A percentile compares a stretch with the other conserved stretches of the same genome.
Evolutionary conservation across 768 basidiomycete genomes (phyloP).

Genomic region (Zangia roseola): DNA sequence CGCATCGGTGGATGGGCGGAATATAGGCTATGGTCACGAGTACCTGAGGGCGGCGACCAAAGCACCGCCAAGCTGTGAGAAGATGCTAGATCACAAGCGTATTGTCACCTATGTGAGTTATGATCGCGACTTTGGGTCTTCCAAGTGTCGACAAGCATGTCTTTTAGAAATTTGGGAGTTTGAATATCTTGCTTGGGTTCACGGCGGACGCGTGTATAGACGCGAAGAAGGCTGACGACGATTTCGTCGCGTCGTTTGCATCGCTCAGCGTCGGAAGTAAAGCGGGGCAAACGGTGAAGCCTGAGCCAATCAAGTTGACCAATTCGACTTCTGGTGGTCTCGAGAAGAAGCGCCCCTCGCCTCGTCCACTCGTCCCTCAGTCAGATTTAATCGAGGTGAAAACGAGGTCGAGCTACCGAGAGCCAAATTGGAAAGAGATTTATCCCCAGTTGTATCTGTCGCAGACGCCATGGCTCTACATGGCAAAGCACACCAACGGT

Average conservation of each 20-base stretch:
- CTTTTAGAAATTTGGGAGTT: constrained; percentile 51
- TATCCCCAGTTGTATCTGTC: constrained; percentile 72
- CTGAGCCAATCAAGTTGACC: background rate
- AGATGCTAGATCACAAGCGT: constrained; percentile 57
- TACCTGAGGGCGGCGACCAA: constrained; percentile 59
- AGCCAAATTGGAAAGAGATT: constrained; percentile 55
- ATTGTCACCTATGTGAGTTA: constrained; percentile 59
- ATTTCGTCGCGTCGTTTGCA: constrained; percentile 27
- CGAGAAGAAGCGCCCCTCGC: constrained; percentile 23
- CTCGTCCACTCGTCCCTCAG: constrained; percentile 35
- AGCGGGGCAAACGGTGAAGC: background rate
- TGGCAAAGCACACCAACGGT: constrained; percentile 58
- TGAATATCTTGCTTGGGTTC: constrained; percentile 59
- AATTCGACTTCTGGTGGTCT: constrained; percentile 4
- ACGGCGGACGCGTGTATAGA: constrained; percentile 47
- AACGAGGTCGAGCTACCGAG: constrained; percentile 28
- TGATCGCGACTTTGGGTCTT: background rate
- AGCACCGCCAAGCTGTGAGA: constrained; percentile 47
- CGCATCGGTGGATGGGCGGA: constrained; percentile 14
- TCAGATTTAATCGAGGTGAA: constrained; percentile 35
- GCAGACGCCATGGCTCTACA: constrained; percentile 58
- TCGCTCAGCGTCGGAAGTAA: constrained; percentile 17
- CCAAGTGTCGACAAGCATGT: background rate
- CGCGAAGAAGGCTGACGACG: constrained; percentile 19
- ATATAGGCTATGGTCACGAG: constrained; percentile 52